These are phyloP conservation scores for Lepidopterella palustris DNA, from an alignment of 495 filamentous ascomycete species.

Conservation along the genomic window DNA sequence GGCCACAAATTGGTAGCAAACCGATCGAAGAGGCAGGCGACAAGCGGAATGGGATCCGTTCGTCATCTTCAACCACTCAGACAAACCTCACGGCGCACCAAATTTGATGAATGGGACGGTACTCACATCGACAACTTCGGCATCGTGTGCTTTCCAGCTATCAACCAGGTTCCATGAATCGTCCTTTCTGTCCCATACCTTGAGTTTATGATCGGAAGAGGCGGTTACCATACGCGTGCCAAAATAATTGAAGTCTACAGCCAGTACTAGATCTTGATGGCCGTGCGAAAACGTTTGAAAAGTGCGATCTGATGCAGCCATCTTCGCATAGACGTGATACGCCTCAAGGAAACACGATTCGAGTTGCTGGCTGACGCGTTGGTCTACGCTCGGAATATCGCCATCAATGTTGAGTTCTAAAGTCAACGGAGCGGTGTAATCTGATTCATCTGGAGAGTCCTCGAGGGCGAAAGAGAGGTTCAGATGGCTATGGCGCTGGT, in stretches of 20 bases:
- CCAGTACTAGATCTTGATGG: constrained; percentile 63
- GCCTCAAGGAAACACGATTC: constrained; percentile 14
- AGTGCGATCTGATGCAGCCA: constrained; percentile 30
- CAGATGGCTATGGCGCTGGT: constrained; percentile 16
- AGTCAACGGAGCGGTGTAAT: constrained; percentile 14
- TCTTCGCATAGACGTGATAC: constrained; percentile 16
- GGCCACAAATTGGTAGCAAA: too few species aligned
- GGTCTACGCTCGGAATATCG: constrained; percentile 7
- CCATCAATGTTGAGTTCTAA: constrained; percentile 10
- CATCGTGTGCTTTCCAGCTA: constrained; percentile 84
- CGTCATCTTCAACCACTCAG: neutral
- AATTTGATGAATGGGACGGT: neutral
- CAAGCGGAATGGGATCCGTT: too few species aligned
- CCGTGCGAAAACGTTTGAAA: constrained; percentile 45
- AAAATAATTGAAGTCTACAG: constrained; percentile 61
- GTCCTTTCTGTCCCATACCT: constrained; percentile 77
- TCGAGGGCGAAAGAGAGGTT: constrained; percentile 10
- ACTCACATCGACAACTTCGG: constrained; percentile 81
- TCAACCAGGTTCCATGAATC: constrained; percentile 70
- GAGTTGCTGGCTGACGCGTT: constrained; percentile 13
- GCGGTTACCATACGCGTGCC: constrained; percentile 87
- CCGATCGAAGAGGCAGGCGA: too few species aligned
- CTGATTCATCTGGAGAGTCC: constrained; percentile 11
- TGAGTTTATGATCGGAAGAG: constrained; percentile 87
- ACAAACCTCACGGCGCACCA: neutral